Conservation (phyloP, 2,329 filamentous ascomycete genomes). For the Lecanicillium sp. region DNA sequence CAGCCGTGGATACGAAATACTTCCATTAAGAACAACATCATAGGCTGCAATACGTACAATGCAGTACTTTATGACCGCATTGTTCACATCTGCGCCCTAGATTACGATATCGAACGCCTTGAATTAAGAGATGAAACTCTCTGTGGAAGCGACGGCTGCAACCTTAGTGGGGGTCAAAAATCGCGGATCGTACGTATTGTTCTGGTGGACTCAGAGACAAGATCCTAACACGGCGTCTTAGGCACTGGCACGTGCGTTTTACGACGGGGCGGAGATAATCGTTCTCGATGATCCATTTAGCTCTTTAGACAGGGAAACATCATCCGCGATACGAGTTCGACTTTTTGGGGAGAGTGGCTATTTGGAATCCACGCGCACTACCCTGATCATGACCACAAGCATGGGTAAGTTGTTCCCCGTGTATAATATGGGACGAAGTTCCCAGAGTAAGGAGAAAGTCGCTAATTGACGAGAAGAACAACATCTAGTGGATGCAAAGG, state of each 20-base stretch:
- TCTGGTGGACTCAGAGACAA: not conserved
- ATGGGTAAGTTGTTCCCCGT: not conserved
- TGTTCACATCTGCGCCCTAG: not conserved
- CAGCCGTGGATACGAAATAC: not conserved
- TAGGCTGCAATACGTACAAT: not conserved
- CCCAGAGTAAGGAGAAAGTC: no score
- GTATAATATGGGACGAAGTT: not conserved
- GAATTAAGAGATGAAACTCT: not conserved
- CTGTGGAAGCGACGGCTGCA: conserved; percentile 11
- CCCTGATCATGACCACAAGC: conserved; percentile 7
- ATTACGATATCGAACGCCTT: conserved; percentile 37
- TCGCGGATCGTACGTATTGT: conserved; percentile 17
- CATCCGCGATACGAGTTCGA: conserved; percentile 7
- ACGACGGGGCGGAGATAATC: conserved; percentile 82
- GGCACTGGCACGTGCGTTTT: conserved; percentile 73
- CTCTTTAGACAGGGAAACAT: no score
- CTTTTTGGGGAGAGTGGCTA: conserved; percentile 15
- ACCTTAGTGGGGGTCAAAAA: conserved; percentile 18
- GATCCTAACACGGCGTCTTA: no score
- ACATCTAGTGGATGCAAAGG: not conserved
- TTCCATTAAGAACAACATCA: not conserved
- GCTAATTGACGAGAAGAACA: not conserved
- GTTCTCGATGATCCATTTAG: conserved; percentile 89
- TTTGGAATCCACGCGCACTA: conserved; percentile 14
- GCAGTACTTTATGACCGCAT: not conserved